Conservation (phyloP, 2,329 filamentous ascomycete species). For the Ambrosiella cleistominuta region DNA sequence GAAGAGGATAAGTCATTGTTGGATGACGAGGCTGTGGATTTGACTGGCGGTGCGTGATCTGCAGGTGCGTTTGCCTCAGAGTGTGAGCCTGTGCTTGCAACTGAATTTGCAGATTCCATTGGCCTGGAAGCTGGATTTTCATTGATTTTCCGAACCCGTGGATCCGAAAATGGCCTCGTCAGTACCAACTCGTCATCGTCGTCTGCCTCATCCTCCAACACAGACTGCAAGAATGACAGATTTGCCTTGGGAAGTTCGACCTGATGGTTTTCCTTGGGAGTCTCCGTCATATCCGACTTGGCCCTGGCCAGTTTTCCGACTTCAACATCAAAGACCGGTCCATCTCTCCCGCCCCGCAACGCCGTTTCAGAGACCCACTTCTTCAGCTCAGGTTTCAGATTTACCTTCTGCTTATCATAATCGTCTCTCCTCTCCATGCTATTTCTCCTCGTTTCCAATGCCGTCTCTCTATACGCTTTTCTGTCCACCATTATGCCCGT, state of each 20-base stretch:
- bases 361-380: background rate
- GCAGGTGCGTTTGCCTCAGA: background rate
- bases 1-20: background rate
- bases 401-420: background rate
- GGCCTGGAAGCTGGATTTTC: no score
- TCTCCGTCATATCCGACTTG: no score
- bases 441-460: background rate
- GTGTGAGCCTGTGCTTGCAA: no score
- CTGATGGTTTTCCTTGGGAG: background rate
- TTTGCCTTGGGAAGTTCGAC: background rate
- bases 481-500: slow-evolving; percentile 20
- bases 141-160: background rate
- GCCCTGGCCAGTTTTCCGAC: no score
- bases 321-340: no score
- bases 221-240: slow-evolving; percentile 4
- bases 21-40: background rate
- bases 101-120: no score
- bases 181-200: slow-evolving; percentile 1
- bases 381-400: background rate
- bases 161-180: background rate
- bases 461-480: background rate
- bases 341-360: no score
- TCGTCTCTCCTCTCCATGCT: background rate
- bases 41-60: background rate
- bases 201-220: slow-evolving; percentile 4